phyloP scores from a whole-genome alignment of 768 basidiomycete genomes.

The Lactifluus rugatus region DNA sequence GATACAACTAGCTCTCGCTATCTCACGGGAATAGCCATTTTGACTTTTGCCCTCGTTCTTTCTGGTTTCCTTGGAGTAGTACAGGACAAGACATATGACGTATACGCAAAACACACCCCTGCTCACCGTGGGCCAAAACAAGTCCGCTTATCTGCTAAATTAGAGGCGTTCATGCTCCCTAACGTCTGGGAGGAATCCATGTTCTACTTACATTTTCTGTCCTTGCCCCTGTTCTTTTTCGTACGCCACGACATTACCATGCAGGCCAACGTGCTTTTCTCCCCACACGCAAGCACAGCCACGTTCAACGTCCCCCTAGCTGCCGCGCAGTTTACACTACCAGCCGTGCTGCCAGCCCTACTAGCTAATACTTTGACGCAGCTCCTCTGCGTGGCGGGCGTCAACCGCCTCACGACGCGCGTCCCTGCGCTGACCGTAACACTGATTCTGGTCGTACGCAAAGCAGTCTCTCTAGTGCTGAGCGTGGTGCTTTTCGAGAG shows the following conservation, averaged over 20 bases:
- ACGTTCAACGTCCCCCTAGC: slow-evolving; percentile 19
- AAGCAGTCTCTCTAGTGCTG: slow-evolving; percentile 66
- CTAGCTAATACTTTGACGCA: slow-evolving; percentile 74
- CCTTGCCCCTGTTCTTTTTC: slow-evolving; percentile 66
- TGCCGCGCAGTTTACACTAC: slow-evolving; percentile 35
- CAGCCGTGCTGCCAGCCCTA: slow-evolving; percentile 53
- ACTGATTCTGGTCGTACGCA: slow-evolving; percentile 71
- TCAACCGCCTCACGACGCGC: slow-evolving; percentile 73
- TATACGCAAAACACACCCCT: slow-evolving; percentile 29
- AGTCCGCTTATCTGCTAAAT: slow-evolving; percentile 14
- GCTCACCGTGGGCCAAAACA: background rate
- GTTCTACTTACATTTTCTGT: slow-evolving; percentile 83
- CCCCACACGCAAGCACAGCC: background rate
- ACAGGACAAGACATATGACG: slow-evolving; percentile 69
- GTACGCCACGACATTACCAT: slow-evolving; percentile 41
- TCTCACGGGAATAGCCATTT: slow-evolving; percentile 59
- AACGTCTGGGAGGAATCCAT: slow-evolving; percentile 74
- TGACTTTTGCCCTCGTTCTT: slow-evolving; percentile 68
- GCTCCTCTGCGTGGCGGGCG: slow-evolving; percentile 76
- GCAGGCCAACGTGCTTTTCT: slow-evolving; percentile 35
- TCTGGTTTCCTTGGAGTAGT: slow-evolving; percentile 74
- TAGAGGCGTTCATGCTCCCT: background rate
- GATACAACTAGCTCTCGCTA: slow-evolving; percentile 36
- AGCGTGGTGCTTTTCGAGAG: slow-evolving; percentile 49
- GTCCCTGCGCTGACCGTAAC: slow-evolving; percentile 70